Base-by-base conservation (phyloP, 352 stramenopile species). In the Hyaloperonospora brassicae region DNA sequence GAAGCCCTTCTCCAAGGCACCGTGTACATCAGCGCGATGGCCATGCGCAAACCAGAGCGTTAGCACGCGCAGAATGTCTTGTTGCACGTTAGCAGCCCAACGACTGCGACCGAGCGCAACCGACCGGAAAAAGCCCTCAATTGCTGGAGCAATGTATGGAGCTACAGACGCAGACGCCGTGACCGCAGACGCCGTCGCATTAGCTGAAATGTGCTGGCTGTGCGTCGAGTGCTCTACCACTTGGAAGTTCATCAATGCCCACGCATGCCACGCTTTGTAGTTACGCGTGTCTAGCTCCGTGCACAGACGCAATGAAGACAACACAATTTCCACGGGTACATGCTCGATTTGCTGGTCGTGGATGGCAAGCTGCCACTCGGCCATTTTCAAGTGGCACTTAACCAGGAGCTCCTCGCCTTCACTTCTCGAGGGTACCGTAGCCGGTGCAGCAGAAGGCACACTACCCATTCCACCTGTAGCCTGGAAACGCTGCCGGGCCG, bases 31-130 rank as follows among this genome's bases (percentile, higher is more conserved):
- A 2, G 77, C 66, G 13, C 90, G 77, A 39, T 97, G 84, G 9
- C 95, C 96, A 68, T 99, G 96, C 5, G 93, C 85, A 62, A 99
- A 99, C 74, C 97, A 98, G 25, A 98, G 95, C 44, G 94, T 98
- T 5, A 99, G 70, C 9, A 99, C 77, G 52, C 97, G 97, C 31
- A 99, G 60, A 59, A 99, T 95, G 66, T 99, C 97, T 64, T 99
- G 96, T 57, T 98, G 94, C 1, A 98, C 96, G 42, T 97, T 97
- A 9, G 95, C 95, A 65, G 84, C 96, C 87, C 92, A 98, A 40
- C 90, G 84, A 51, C 94, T 98, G 24, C 89, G 93, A 8, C 96
- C 96, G 23, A 99, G 73, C 48, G 85, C 89, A 34, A 99, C 98
- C 1, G 93, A 96, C 23, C 81, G 81, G 49, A 98, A 96, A 75